phyloP scores from a whole-genome alignment of 495 filamentous ascomycete genomes.

The Letharia lupina region DNA sequence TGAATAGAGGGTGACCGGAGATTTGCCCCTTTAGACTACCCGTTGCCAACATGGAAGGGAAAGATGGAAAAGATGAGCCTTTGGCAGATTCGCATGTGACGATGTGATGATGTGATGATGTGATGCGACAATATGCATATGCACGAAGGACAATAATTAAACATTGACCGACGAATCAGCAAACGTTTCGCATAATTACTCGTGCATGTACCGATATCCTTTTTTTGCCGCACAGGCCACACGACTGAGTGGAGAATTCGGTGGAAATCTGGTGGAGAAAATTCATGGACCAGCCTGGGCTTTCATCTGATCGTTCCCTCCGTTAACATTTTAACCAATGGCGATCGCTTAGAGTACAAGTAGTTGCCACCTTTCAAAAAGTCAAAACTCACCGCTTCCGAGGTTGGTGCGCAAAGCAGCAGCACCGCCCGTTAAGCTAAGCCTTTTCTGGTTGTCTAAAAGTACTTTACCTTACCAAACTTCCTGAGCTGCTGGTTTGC shows the following conservation, averaged over 20 bases:
- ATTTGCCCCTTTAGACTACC: not conserved
- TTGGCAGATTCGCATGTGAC: not conserved
- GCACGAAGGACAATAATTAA: not conserved
- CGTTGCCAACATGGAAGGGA: not conserved
- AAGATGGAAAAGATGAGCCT: not conserved
- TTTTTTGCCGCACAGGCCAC: not conserved
- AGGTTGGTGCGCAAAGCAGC: not conserved
- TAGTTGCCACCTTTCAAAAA: not conserved
- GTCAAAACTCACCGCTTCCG: not conserved
- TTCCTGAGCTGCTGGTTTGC: too few species aligned
- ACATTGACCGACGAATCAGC: too few species aligned
- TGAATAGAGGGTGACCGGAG: not conserved
- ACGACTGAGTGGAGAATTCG: not conserved
- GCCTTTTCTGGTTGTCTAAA: not conserved
- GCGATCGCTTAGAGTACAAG: too few species aligned
- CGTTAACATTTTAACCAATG: too few species aligned
- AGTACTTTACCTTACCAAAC: too few species aligned
- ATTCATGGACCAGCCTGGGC: not conserved
- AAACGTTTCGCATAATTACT: too few species aligned
- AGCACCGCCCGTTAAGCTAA: constrained; percentile 1
- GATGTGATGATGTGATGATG: not conserved
- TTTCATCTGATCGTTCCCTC: not conserved
- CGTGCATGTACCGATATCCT: too few species aligned
- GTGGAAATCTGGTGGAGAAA: not conserved
- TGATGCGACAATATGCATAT: not conserved